A percentile compares a stretch with the other conserved stretches of the same genome.
Evolutionary conservation across 495 filamentous ascomycete species (phyloP).

Genomic region (Aspergillus haitiensis): DNA sequence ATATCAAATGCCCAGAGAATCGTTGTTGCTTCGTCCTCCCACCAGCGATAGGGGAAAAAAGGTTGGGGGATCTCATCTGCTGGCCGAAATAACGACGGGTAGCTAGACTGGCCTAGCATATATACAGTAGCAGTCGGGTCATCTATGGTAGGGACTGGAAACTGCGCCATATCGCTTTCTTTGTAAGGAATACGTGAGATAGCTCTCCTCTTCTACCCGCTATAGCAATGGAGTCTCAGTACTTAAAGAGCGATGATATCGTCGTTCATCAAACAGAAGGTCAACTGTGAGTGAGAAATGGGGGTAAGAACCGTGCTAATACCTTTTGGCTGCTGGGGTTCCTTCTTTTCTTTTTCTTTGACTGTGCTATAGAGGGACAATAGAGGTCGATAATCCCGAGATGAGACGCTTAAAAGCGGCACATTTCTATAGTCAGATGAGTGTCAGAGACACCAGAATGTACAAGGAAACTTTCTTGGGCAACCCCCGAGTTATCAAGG

Average conservation of each 20-base stretch:
- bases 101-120: conserved; percentile 25
- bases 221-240: conserved; percentile 10
- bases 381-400: conserved; percentile 17
- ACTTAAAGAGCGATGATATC: conserved; percentile 7
- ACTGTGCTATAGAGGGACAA: conserved; percentile 9
- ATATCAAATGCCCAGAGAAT: conserved; percentile 47
- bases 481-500: conserved; percentile 8
- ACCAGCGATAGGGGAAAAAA: conserved; percentile 38
- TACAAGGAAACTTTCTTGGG: not conserved
- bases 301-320: conserved; percentile 5
- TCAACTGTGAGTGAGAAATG: not conserved
- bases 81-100: conserved; percentile 36
- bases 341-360: conserved; percentile 3
- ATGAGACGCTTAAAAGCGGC: conserved; percentile 17
- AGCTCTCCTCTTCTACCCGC: not conserved
- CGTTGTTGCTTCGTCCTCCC: conserved; percentile 45
- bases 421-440: conserved; percentile 13
- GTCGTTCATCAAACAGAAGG: not conserved
- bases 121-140: conserved; percentile 13
- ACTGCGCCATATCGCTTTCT: conserved; percentile 11
- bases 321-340: conserved; percentile 9
- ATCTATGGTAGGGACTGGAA: conserved; percentile 8
- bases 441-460: conserved; percentile 18
- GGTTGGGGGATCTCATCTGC: conserved; percentile 37
- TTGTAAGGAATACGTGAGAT: not conserved